phyloP scores from a whole-genome alignment of 75 land plant genomes.

The Sequoiadendron giganteum region DNA sequence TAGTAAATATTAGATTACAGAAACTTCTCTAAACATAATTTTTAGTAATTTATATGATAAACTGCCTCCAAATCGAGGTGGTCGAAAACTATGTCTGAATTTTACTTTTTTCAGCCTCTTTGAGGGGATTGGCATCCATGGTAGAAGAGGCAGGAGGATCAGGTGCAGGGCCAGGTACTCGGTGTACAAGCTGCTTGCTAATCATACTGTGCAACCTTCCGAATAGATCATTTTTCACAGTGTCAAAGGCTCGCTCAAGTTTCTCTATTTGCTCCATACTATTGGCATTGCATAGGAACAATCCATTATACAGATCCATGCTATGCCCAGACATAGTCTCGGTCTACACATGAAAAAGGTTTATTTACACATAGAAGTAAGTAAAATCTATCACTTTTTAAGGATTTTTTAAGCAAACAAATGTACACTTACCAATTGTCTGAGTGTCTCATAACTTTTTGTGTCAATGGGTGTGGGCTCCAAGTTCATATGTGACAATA shows the following conservation, averaged over 20 bases:
- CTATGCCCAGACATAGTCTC: slow-evolving; percentile 49
- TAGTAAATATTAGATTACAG: no score
- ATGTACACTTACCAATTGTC: slow-evolving; percentile 42
- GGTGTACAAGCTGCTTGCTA: slow-evolving; percentile 30
- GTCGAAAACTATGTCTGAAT: no score
- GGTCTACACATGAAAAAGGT: slow-evolving; percentile 11
- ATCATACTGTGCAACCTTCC: slow-evolving; percentile 44
- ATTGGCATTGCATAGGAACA: slow-evolving; percentile 56
- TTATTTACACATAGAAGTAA: no score
- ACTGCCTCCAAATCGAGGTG: no score
- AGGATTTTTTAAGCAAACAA: no score
- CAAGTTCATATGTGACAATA: slow-evolving; percentile 52
- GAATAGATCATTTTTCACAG: slow-evolving; percentile 51
- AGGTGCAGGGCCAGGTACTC: no score
- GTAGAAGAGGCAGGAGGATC: not conserved
- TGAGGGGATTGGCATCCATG: not conserved
- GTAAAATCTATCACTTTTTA: not conserved
- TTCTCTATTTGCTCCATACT: slow-evolving; percentile 57
- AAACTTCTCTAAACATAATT: no score
- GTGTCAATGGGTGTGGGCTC: slow-evolving; percentile 72
- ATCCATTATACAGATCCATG: slow-evolving; percentile 67
- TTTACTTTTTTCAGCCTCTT: not conserved
- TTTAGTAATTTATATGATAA: no score
- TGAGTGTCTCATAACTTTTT: slow-evolving; percentile 59
- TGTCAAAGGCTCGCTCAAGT: slow-evolving; percentile 50